A percentile compares a stretch with the other conserved stretches of the same genome.
Evolutionary conservation across 208 protist genomes (phyloP).

Genomic region (Crithidia expoeki): DNA sequence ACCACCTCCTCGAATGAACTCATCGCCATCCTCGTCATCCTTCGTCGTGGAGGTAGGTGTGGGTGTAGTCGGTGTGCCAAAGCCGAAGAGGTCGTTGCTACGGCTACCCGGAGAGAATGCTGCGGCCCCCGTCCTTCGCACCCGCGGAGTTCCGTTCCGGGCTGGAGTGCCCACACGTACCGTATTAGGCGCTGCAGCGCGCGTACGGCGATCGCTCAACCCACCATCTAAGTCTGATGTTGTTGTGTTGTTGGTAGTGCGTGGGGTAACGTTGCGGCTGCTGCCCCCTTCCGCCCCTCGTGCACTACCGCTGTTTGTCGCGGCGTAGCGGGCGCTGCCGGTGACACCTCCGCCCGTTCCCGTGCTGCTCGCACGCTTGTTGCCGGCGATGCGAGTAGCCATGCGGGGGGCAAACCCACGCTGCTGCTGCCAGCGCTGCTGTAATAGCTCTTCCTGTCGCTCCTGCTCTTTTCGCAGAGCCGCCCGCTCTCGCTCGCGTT

Average conservation of each 20-base stretch:
- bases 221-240: not conserved
- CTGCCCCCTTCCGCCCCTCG: constrained; percentile 1
- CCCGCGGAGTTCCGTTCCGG: constrained; percentile 20
- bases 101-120: constrained; percentile 8
- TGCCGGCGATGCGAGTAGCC: not conserved
- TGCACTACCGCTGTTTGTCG: not conserved
- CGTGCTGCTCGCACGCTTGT: constrained; percentile 9
- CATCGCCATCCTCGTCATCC: constrained; percentile 5
- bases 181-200: constrained; percentile 10
- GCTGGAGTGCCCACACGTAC: constrained; percentile 11
- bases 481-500: constrained; percentile 58
- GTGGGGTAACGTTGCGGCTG: constrained; percentile 14
- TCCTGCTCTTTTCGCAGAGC: constrained; percentile 57
- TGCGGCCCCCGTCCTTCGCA: not conserved
- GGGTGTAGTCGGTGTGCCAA: constrained; percentile 1
- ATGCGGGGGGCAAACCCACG: constrained; percentile 3
- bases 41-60: not conserved
- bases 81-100: not conserved
- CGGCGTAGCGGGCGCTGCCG: constrained; percentile 1
- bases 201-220: constrained; percentile 14
- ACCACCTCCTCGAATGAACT: not conserved
- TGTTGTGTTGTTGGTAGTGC: constrained; percentile 4
- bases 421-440: constrained; percentile 49
- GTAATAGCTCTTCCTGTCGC: constrained; percentile 45
- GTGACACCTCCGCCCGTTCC: not conserved